phyloP scores from a whole-genome alignment of 768 basidiomycete species.

The Xerocomellus dryophilus region DNA sequence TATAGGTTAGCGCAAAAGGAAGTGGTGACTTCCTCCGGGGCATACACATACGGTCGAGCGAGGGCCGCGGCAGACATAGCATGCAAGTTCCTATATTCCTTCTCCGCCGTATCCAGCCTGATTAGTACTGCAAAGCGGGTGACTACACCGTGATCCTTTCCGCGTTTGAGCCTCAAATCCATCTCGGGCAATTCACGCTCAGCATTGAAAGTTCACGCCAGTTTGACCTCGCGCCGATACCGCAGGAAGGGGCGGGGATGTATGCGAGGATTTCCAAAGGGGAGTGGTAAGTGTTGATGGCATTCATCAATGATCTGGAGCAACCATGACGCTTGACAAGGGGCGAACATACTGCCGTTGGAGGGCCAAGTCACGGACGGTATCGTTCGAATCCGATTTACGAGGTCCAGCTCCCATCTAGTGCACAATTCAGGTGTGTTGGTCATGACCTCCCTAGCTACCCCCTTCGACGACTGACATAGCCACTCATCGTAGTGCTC shows the following conservation, averaged over 20 bases:
- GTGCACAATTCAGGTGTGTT: constrained; percentile 58
- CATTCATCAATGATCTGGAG: neutral
- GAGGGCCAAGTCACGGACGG: constrained; percentile 62
- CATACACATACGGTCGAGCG: constrained; percentile 79
- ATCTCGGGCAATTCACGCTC: constrained; percentile 64
- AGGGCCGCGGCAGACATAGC: constrained; percentile 48
- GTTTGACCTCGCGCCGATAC: constrained; percentile 63
- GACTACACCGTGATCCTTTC: constrained; percentile 85
- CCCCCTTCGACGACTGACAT: constrained; percentile 3
- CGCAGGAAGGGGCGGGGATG: constrained; percentile 91
- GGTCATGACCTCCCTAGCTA: constrained; percentile 23
- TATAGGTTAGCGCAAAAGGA: constrained; percentile 62
- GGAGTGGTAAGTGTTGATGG: constrained; percentile 55
- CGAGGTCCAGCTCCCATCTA: constrained; percentile 51
- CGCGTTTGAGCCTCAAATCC: constrained; percentile 66
- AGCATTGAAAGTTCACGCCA: constrained; percentile 58
- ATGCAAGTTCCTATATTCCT: constrained; percentile 38
- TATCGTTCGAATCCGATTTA: constrained; percentile 70
- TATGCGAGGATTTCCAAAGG: constrained; percentile 67
- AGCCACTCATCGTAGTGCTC: constrained; percentile 46
- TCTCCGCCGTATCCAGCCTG: neutral
- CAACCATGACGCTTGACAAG: constrained; percentile 35
- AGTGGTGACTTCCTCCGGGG: constrained; percentile 67
- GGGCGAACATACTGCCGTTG: constrained; percentile 57
- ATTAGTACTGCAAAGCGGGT: constrained; percentile 40